These are phyloP conservation scores for Usnea hakonensis DNA, from an alignment of 495 filamentous ascomycete species.

Conservation along the genomic window DNA sequence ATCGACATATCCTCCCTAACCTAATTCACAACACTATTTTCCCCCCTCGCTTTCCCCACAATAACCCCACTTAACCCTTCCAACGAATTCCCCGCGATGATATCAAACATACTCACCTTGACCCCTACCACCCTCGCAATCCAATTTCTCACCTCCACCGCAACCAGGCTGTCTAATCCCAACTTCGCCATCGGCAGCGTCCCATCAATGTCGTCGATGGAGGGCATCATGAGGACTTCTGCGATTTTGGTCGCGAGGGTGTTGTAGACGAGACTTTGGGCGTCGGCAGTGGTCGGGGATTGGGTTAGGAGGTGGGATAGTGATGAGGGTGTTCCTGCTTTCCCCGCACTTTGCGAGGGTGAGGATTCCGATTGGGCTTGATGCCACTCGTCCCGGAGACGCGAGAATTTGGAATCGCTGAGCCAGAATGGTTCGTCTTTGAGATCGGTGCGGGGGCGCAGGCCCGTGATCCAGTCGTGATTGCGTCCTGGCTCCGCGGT, in stretches of 20 bases:
- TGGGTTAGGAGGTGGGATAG: background rate
- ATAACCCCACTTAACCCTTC: background rate
- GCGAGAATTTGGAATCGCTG: background rate
- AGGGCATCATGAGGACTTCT: conserved; percentile 7
- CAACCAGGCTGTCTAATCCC: conserved; percentile 35
- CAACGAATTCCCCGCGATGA: background rate
- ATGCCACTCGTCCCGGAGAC: too few species aligned
- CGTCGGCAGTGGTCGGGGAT: conserved; percentile 33
- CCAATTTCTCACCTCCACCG: conserved; percentile 36
- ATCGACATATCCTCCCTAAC: background rate
- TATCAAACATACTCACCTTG: conserved; percentile 37
- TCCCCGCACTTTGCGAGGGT: background rate
- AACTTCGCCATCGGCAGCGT: conserved; percentile 22
- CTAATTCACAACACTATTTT: background rate
- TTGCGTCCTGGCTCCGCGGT: background rate
- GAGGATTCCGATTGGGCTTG: too few species aligned
- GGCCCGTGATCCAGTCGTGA: background rate
- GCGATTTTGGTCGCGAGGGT: conserved; percentile 8
- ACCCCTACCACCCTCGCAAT: conserved; percentile 25
- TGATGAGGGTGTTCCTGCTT: too few species aligned
- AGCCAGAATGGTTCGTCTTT: background rate
- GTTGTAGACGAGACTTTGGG: background rate
- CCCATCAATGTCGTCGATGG: conserved; percentile 29
- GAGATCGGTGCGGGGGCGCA: background rate
- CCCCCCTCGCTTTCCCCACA: background rate